Percentiles rank a stretch among this genome's conserved stretches.
These are phyloP conservation scores for Fusarium nisikadoi DNA, from an alignment of 2,329 filamentous ascomycete species.

Conservation along the genomic window DNA sequence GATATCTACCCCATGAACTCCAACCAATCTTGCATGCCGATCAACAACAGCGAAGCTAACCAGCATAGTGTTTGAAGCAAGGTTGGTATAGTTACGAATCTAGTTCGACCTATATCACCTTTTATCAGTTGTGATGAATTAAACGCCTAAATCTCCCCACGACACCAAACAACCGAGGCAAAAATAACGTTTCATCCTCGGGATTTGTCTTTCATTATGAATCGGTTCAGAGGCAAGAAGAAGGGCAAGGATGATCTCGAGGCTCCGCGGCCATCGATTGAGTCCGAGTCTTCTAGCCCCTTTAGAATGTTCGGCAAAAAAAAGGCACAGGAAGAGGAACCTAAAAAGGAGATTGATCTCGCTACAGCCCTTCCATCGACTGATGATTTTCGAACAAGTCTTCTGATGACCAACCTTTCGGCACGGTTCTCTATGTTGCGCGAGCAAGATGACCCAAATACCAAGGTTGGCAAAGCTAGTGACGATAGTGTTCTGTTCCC, in stretches of 20 bases:
- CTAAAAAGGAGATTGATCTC: constrained; percentile 77
- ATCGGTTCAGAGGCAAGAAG: constrained; percentile 80
- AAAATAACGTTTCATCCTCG: constrained; percentile 2
- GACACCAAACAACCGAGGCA: constrained; percentile 2
- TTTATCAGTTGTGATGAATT: constrained; percentile 36
- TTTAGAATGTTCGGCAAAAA: constrained; percentile 68
- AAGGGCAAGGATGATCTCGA: constrained; percentile 69
- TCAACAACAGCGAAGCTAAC: constrained; percentile 15
- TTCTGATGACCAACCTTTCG: constrained; percentile 94
- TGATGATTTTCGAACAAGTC: constrained; percentile 93
- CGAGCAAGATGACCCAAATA: constrained; percentile 91
- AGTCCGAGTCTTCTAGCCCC: constrained; percentile 63
- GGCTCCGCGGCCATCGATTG: constrained; percentile 61
- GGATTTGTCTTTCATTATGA: constrained; percentile 63
- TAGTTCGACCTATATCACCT: constrained; percentile 12
- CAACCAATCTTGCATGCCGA: neutral
- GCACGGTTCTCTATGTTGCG: constrained; percentile 96
- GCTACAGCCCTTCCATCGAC: constrained; percentile 77
- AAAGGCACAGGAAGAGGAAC: constrained; percentile 65
- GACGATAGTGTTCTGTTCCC: constrained; percentile 92
- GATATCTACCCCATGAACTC: neutral
- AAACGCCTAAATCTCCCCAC: constrained; percentile 8
- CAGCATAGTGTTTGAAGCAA: constrained; percentile 17
- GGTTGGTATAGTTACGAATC: constrained; percentile 22
- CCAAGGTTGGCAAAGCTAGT: constrained; percentile 90